These are phyloP conservation scores for Nakaseomyces nivariensis DNA, from an alignment of 1,139 yeast species.

Conservation along the genomic window DNA sequence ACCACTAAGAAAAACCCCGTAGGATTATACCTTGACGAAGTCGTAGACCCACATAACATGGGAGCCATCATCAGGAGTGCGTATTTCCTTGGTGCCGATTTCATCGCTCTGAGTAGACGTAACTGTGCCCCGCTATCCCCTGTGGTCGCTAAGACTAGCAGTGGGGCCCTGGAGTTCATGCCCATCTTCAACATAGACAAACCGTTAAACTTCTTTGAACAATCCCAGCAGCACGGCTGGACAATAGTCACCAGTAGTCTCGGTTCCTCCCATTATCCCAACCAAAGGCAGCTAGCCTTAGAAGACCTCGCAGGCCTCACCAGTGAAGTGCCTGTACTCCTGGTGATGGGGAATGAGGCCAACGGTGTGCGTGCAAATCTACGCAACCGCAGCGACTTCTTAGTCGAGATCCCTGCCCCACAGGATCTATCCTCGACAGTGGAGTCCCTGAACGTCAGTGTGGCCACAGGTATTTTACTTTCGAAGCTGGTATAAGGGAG, in stretches of 20 bases:
- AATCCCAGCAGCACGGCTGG: slow-evolving; percentile 49
- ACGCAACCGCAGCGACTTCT: slow-evolving; percentile 51
- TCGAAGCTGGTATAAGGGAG: not conserved
- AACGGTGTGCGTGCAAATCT: slow-evolving; percentile 65
- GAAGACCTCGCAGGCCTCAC: slow-evolving; percentile 38
- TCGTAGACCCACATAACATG: slow-evolving; percentile 83
- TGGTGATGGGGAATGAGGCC: slow-evolving; percentile 82
- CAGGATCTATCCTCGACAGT: slow-evolving; percentile 36
- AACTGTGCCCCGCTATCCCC: slow-evolving; percentile 65
- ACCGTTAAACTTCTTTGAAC: slow-evolving; percentile 54
- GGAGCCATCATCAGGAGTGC: slow-evolving; percentile 84
- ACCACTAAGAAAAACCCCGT: slow-evolving; percentile 42
- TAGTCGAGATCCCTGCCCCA: slow-evolving; percentile 42
- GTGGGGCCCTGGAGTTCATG: slow-evolving; percentile 78
- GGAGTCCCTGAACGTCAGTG: slow-evolving; percentile 83
- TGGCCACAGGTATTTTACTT: slow-evolving; percentile 62
- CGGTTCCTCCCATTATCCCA: slow-evolving; percentile 9
- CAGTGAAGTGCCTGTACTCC: slow-evolving; percentile 46
- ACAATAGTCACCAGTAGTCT: slow-evolving; percentile 47
- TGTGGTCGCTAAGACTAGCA: slow-evolving; percentile 68
- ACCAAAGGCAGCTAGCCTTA: slow-evolving; percentile 33
- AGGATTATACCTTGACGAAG: slow-evolving; percentile 70
- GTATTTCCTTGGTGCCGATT: slow-evolving; percentile 76
- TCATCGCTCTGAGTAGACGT: slow-evolving; percentile 57
- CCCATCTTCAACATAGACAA: slow-evolving; percentile 49